Conservation (phyloP, 257 asterid genomes). For the Coffea canephora region DNA sequence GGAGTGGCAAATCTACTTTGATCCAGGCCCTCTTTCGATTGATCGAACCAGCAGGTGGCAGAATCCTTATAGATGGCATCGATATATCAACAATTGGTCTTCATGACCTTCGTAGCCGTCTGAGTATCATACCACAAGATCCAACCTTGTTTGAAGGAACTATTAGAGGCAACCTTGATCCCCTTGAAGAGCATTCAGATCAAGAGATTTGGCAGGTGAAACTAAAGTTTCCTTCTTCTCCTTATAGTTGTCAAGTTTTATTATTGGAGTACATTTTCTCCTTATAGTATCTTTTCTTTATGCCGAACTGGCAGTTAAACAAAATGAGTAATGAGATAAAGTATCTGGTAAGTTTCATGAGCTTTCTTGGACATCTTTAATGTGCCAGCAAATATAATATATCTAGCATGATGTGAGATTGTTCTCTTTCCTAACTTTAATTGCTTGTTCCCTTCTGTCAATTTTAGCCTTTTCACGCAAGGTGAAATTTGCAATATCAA, state of each 20-base stretch:
- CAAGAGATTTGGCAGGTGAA: conserved; percentile 85
- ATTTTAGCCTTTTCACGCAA: not conserved
- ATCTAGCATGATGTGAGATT: not conserved
- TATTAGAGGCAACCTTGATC: conserved; percentile 86
- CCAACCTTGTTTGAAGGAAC: conserved; percentile 98
- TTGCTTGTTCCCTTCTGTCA: not conserved
- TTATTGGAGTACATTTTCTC: not conserved
- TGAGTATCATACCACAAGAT: conserved; percentile 97
- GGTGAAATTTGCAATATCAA: not conserved
- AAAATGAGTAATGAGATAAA: not conserved
- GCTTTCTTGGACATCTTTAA: not conserved
- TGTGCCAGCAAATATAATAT: not conserved
- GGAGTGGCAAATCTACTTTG: conserved; percentile 97
- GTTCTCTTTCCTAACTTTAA: not conserved
- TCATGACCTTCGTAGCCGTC: conserved; percentile 88
- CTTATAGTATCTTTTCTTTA: not conserved
- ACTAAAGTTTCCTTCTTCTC: not conserved
- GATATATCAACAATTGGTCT: conserved; percentile 85
- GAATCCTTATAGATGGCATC: conserved; percentile 76
- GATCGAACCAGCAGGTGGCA: conserved; percentile 91
- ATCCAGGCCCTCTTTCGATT: conserved; percentile 94
- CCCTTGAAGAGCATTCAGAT: conserved; percentile 87
- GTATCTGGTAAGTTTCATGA: not conserved
- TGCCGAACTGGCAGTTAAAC: not conserved
- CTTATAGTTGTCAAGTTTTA: not conserved